phyloP scores from a whole-genome alignment of 768 basidiomycete genomes.

The Hypholoma sublateritium region DNA sequence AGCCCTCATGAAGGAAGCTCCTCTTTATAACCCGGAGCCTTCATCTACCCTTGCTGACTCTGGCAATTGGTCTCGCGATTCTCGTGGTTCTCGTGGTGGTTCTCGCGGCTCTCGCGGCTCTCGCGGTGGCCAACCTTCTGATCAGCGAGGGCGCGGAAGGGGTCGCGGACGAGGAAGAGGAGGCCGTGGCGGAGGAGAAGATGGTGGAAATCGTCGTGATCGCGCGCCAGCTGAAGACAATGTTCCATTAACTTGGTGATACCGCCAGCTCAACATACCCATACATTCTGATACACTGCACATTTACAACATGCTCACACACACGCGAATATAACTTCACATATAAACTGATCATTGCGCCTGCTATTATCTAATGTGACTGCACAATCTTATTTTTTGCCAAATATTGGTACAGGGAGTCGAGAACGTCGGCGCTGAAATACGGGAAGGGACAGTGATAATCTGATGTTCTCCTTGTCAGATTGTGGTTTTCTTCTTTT shows the following conservation, averaged over 20 bases:
- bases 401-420: slow-evolving; percentile 11
- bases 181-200: slow-evolving; percentile 15
- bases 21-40: background rate
- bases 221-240: background rate
- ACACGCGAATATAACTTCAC: background rate
- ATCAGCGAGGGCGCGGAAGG: slow-evolving; percentile 9
- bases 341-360: no score
- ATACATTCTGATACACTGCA: background rate
- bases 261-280: background rate
- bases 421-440: slow-evolving; percentile 11
- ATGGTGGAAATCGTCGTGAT: slow-evolving; percentile 11
- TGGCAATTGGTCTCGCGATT: background rate
- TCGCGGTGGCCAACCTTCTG: background rate
- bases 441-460: slow-evolving; percentile 1
- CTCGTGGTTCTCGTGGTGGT: no score
- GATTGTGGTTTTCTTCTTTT: slow-evolving; percentile 12
- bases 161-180: slow-evolving; percentile 22
- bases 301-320: background rate
- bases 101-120: background rate
- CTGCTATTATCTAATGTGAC: background rate
- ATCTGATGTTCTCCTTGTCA: background rate
- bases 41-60: background rate
- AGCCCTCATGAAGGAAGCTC: background rate
- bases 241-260: no score
- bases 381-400: background rate